These are phyloP conservation scores for Ustilago vetiveriae DNA, from an alignment of 1,284 basidiomycete species.

Conservation along the genomic window DNA sequence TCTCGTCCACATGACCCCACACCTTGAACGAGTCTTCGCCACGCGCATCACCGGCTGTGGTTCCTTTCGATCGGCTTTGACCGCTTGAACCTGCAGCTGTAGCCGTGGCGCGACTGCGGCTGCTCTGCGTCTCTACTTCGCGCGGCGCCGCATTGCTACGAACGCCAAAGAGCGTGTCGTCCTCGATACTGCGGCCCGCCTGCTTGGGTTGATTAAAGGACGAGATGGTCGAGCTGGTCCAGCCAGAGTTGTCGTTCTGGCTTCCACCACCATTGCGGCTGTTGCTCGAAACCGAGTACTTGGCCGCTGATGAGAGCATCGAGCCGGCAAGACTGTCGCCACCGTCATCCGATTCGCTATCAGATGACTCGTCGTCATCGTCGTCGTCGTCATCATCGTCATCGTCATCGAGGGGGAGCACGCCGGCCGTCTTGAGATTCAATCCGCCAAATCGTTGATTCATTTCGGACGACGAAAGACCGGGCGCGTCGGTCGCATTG, in stretches of 20 bases:
- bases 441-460: conserved; percentile 25
- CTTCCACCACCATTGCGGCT: conserved; percentile 34
- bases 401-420: conserved; percentile 28
- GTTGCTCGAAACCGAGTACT: conserved; percentile 42
- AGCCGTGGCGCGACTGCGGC: conserved; percentile 11
- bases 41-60: conserved; percentile 9
- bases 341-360: conserved; percentile 40
- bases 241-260: conserved; percentile 39
- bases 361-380: conserved; percentile 42
- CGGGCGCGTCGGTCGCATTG: conserved; percentile 14
- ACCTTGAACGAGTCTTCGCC: conserved; percentile 41
- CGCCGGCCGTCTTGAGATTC: conserved; percentile 14
- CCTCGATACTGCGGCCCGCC: conserved; percentile 52
- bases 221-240: conserved; percentile 49
- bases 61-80: not conserved
- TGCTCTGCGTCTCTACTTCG: conserved; percentile 6
- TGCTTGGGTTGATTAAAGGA: conserved; percentile 46
- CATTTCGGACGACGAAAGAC: conserved; percentile 9
- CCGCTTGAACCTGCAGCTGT: conserved; percentile 4
- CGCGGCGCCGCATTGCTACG: conserved; percentile 29
- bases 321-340: conserved; percentile 29
- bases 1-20: conserved; percentile 53
- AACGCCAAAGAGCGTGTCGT: conserved; percentile 64
- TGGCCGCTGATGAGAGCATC: conserved; percentile 42
- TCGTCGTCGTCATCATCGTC: conserved; percentile 55